phyloP scores from a whole-genome alignment of 2,329 filamentous ascomycete species.

The Colletotrichum zoysiae region DNA sequence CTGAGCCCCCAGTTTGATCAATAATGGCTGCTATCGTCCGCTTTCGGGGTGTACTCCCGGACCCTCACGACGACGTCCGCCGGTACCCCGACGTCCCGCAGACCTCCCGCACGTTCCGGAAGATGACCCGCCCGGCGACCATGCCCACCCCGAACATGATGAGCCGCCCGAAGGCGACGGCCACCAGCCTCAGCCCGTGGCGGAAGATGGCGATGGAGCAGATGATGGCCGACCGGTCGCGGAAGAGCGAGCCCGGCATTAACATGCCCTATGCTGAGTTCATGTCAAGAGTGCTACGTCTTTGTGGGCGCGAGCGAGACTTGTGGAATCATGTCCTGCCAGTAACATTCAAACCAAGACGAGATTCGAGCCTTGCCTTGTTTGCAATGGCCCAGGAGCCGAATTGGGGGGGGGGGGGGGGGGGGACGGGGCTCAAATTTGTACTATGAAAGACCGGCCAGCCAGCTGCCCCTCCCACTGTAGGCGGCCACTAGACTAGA shows the following conservation, averaged over 20 bases:
- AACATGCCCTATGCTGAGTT: no score
- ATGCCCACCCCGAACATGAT: no score
- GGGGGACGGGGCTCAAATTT: constrained; percentile 27
- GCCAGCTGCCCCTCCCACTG: constrained; percentile 4
- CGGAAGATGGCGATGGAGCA: no score
- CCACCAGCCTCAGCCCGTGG: no score
- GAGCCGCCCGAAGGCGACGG: no score
- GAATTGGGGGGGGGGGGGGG: constrained; percentile 6
- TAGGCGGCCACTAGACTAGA: background rate
- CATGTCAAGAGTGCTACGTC: constrained; percentile 1
- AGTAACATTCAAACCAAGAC: background rate
- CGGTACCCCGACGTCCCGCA: no score
- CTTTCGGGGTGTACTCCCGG: no score
- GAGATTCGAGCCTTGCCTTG: background rate
- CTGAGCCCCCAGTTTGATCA: background rate
- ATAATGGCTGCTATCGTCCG: background rate
- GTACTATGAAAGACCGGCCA: constrained; percentile 25
- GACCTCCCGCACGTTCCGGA: no score
- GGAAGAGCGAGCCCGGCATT: no score
- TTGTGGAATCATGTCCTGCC: constrained; percentile 25
- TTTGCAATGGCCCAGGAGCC: background rate
- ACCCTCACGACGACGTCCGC: background rate
- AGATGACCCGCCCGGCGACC: no score
- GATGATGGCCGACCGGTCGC: no score
- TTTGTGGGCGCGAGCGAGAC: constrained; percentile 7